A percentile compares a stretch with the other conserved stretches of the same genome.
These are phyloP conservation scores for Alternaria gansuensis DNA, from an alignment of 2,329 filamentous ascomycete species.

Conservation along the genomic window DNA sequence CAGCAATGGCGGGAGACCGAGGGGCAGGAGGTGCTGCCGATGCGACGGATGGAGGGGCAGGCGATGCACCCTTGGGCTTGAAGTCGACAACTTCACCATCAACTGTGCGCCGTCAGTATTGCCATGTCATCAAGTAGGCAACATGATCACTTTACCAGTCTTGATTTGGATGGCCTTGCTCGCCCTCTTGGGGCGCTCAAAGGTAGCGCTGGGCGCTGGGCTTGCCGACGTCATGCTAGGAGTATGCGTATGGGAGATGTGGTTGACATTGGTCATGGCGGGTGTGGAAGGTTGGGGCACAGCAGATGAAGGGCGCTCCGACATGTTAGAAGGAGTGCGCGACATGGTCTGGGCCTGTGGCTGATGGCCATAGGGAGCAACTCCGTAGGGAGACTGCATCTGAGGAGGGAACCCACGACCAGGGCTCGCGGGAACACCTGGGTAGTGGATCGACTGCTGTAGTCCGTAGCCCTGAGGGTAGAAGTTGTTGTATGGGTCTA, in stretches of 20 bases:
- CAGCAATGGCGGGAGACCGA: slow-evolving; percentile 71
- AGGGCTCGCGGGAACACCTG: slow-evolving; percentile 57
- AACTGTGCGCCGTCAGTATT: slow-evolving; percentile 73
- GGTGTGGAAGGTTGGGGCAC: slow-evolving; percentile 68
- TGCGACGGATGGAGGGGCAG: slow-evolving; percentile 50
- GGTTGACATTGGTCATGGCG: slow-evolving; percentile 54
- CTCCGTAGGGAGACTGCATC: slow-evolving; percentile 55
- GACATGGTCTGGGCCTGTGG: slow-evolving; percentile 70
- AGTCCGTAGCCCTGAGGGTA: slow-evolving; percentile 62
- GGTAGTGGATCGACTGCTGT: slow-evolving; percentile 56
- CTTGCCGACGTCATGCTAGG: slow-evolving; percentile 66
- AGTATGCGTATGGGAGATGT: slow-evolving; percentile 62
- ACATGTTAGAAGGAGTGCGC: slow-evolving; percentile 66
- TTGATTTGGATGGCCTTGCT: slow-evolving; percentile 84
- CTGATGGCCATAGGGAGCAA: slow-evolving; percentile 63
- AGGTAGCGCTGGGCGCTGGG: slow-evolving; percentile 68
- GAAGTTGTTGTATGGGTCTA: slow-evolving; percentile 55
- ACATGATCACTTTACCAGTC: slow-evolving; percentile 56
- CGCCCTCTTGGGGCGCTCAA: slow-evolving; percentile 70
- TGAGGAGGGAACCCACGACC: slow-evolving; percentile 58
- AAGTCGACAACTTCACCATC: slow-evolving; percentile 78
- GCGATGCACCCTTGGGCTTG: slow-evolving; percentile 55
- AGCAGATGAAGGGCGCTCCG: slow-evolving; percentile 69
- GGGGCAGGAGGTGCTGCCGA: slow-evolving; percentile 60
- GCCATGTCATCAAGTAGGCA: neutral